phyloP scores from a whole-genome alignment of 1,284 basidiomycete genomes.

The Microbotryum violaceum region DNA sequence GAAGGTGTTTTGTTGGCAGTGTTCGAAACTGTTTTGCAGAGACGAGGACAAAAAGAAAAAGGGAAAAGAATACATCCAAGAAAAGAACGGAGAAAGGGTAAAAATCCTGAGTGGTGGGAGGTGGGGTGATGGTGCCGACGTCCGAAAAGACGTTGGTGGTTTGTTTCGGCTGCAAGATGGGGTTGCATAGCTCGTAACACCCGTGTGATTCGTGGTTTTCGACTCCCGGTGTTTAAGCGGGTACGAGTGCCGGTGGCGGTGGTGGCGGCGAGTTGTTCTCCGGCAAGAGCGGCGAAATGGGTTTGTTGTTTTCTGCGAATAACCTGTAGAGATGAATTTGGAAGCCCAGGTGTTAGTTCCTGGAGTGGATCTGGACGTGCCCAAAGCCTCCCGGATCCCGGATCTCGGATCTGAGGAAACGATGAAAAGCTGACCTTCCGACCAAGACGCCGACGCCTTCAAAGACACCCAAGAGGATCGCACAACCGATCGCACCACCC shows the following conservation, averaged over 20 bases:
- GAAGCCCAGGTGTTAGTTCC: no score
- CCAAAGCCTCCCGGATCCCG: no score
- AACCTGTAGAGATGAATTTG: conserved; percentile 2
- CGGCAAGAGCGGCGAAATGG: conserved; percentile 21
- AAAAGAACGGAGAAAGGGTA: neutral
- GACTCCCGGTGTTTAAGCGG: neutral
- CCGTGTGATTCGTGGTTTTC: no score
- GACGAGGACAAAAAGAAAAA: neutral
- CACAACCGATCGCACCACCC: conserved; percentile 87
- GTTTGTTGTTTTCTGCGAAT: conserved; percentile 31
- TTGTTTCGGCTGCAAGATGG: neutral
- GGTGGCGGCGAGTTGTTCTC: neutral
- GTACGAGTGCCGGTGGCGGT: neutral
- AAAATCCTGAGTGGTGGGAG: neutral
- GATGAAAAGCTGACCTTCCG: conserved; percentile 45
- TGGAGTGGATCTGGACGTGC: no score
- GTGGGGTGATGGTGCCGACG: neutral
- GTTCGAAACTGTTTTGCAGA: no score
- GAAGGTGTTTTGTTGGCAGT: no score
- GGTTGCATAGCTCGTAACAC: no score
- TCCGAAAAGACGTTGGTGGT: no score
- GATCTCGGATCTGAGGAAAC: no score
- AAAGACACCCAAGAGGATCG: conserved; percentile 77
- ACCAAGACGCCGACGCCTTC: conserved; percentile 88
- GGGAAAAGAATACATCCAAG: neutral